These are phyloP conservation scores for Syzygium grande DNA, from an alignment of 345 rosid species.

Conservation along the genomic window DNA sequence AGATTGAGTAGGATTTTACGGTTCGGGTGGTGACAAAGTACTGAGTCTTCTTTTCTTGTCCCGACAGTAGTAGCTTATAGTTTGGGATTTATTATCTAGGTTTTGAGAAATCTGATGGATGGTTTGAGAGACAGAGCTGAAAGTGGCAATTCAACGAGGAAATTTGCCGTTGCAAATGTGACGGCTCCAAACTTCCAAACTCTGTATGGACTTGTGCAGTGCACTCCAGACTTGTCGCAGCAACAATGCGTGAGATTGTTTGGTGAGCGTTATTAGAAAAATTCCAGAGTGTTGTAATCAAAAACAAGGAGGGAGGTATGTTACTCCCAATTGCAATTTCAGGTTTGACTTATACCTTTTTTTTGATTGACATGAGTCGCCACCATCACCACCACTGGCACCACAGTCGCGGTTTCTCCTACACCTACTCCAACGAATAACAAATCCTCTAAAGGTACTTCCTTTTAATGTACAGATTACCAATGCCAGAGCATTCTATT, in stretches of 20 bases:
- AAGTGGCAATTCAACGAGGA: not conserved
- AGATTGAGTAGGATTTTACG: not conserved
- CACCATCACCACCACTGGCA: no score
- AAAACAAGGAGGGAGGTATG: not conserved
- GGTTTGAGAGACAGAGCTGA: not conserved
- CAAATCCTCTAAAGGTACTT: no score
- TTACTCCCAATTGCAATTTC: not conserved
- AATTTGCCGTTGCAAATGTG: accelerated
- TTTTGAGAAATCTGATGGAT: not conserved
- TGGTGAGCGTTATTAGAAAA: not conserved
- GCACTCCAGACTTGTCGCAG: not conserved
- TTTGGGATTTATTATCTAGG: accelerated
- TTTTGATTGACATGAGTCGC: not conserved
- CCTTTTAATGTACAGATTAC: no score
- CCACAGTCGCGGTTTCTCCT: no score
- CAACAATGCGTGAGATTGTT: not conserved
- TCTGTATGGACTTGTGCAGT: not conserved
- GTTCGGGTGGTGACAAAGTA: accelerated
- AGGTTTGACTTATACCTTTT: not conserved
- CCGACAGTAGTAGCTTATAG: not conserved
- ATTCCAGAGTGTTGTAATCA: not conserved
- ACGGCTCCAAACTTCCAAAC: not conserved
- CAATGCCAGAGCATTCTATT: no score
- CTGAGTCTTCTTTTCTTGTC: not conserved
- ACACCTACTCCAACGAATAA: no score